phyloP scores from a whole-genome alignment of 208 protist species.

The Leishmania amazonensis region DNA sequence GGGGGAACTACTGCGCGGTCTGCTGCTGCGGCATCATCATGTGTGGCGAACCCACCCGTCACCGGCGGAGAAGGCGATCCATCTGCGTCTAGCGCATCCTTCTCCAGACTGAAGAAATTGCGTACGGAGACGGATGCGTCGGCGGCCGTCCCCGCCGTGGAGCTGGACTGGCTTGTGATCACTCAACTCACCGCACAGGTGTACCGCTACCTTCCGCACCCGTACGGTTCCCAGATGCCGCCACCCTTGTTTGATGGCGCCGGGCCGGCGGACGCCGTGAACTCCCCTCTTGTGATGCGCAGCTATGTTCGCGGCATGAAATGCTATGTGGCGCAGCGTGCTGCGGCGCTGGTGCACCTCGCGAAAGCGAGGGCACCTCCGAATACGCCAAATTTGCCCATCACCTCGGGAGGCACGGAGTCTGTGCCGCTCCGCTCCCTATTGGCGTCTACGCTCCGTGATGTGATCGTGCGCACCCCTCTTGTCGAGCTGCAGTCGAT shows the following conservation, averaged over 20 bases:
- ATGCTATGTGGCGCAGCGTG: slow-evolving; percentile 42
- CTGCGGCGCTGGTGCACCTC: slow-evolving; percentile 35
- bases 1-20: not conserved
- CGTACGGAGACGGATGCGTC: not conserved
- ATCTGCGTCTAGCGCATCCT: not conserved
- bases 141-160: not conserved
- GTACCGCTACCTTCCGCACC: slow-evolving; percentile 84
- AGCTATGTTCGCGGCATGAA: slow-evolving; percentile 53
- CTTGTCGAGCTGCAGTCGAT: slow-evolving; percentile 24
- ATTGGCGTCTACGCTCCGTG: slow-evolving; percentile 5
- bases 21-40: not conserved
- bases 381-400: not conserved
- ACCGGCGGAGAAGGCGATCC: slow-evolving; percentile 5
- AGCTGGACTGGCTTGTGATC: slow-evolving; percentile 46
- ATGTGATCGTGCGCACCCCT: slow-evolving; percentile 32
- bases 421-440: slow-evolving; percentile 9
- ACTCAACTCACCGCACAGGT: slow-evolving; percentile 81
- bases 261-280: slow-evolving; percentile 11
- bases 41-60: slow-evolving; percentile 12
- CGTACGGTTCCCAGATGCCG: slow-evolving; percentile 82
- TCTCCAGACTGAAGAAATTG: slow-evolving; percentile 15
- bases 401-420: not conserved
- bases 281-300: slow-evolving; percentile 22
- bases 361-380: not conserved
- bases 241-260: slow-evolving; percentile 58